A percentile compares a stretch with the other conserved stretches of the same genome.
These are phyloP conservation scores for Lentinula boryana DNA, from an alignment of 768 basidiomycete species.

Conservation along the genomic window DNA sequence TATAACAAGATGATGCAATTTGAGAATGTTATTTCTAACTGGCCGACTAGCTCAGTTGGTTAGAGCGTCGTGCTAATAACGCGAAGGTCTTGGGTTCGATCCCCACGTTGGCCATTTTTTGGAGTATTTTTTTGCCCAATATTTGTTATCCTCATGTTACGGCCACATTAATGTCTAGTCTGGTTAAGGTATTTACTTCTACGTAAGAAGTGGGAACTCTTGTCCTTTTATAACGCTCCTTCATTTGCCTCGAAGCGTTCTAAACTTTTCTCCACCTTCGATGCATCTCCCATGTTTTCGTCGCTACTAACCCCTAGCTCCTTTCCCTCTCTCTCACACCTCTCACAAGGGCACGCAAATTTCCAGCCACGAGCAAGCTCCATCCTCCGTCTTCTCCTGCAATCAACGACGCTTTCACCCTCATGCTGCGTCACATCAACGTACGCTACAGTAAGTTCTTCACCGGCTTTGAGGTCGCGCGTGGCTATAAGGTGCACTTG, in stretches of 20 bases:
- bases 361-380: constrained; percentile 80
- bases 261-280: constrained; percentile 34
- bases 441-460: constrained; percentile 70
- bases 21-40: too few relatives aligned
- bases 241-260: constrained; percentile 17
- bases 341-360: constrained; percentile 68
- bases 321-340: constrained; percentile 53
- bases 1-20: too few relatives aligned
- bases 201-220: neutral
- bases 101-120: constrained; percentile 61
- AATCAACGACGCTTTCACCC: constrained; percentile 47
- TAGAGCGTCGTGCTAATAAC: constrained; percentile 84
- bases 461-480: constrained; percentile 64
- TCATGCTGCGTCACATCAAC: constrained; percentile 59
- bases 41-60: constrained; percentile 93
- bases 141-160: too few relatives aligned
- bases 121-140: neutral
- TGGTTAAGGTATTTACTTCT: too few relatives aligned
- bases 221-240: neutral
- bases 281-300: constrained; percentile 43
- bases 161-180: too few relatives aligned
- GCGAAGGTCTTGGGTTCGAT: constrained; percentile 80
- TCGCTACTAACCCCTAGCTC: constrained; percentile 24
- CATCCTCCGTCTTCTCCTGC: constrained; percentile 57
- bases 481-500: constrained; percentile 67